Percentiles rank a stretch among this genome's conserved stretches.
phyloP scores from a whole-genome alignment of 495 filamentous ascomycete genomes.

The Parmelia sp. region DNA sequence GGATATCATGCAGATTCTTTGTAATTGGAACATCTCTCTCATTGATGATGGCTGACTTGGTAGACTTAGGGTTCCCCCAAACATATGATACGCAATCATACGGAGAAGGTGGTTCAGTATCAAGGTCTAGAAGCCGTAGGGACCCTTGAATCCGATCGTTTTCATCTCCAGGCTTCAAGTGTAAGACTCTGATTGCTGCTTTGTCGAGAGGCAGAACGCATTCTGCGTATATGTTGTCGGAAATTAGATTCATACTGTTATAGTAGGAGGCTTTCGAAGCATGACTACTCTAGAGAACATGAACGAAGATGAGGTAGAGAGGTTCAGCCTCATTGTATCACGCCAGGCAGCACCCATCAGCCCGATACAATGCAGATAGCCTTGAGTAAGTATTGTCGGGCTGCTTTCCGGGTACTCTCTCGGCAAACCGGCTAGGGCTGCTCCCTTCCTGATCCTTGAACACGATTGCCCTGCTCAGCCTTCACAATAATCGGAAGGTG shows the following conservation, averaged over 20 bases:
- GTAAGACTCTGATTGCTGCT: background rate
- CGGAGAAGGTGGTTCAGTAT: background rate
- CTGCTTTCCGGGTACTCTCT: too few species aligned
- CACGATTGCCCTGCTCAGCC: too few species aligned
- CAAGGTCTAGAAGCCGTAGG: background rate
- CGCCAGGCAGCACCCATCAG: background rate
- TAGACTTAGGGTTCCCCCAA: background rate
- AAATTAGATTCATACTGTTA: background rate
- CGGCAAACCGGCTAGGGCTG: too few species aligned
- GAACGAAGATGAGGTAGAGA: background rate
- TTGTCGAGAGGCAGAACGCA: background rate
- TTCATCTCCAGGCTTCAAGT: background rate
- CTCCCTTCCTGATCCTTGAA: too few species aligned
- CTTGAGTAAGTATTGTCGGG: too few species aligned
- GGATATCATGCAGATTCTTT: background rate
- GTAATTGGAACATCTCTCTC: background rate
- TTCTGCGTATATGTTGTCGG: constrained; percentile 1
- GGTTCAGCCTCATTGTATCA: background rate
- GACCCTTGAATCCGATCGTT: background rate
- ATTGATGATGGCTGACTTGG: constrained; percentile 1
- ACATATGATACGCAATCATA: constrained; percentile 1
- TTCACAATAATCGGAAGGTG: too few species aligned
- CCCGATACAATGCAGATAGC: background rate
- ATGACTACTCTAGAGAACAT: background rate
- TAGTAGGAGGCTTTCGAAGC: background rate